These are phyloP conservation scores for Microsporum ferrugineum DNA, from an alignment of 2,329 filamentous ascomycete genomes.

Conservation along the genomic window DNA sequence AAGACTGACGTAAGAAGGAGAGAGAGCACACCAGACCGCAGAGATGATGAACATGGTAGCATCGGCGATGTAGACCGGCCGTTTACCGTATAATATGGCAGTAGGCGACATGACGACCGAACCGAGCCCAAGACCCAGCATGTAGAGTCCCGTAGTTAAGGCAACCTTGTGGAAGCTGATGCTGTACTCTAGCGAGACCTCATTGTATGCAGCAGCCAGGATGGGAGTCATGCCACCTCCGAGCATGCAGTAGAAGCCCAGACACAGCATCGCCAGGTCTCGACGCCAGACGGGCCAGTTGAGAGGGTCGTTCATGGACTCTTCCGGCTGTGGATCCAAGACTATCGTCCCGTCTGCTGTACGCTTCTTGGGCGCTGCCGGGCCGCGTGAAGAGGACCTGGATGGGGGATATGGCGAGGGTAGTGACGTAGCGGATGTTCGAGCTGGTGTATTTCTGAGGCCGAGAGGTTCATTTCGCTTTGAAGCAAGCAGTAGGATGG, in stretches of 20 bases:
- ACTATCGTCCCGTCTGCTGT: conserved; percentile 76
- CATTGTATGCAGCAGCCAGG: conserved; percentile 76
- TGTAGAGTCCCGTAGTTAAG: conserved; percentile 81
- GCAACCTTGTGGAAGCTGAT: conserved; percentile 63
- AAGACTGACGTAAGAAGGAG: conserved; percentile 67
- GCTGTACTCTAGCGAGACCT: conserved; percentile 57
- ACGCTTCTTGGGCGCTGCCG: conserved; percentile 49
- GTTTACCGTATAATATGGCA: conserved; percentile 80
- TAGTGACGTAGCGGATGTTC: conserved; percentile 46
- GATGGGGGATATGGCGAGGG: conserved; percentile 35
- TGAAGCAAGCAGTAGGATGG: conserved; percentile 49
- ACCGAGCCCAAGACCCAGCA: conserved; percentile 83
- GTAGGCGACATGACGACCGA: conserved; percentile 78
- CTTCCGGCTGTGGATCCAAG: conserved; percentile 81
- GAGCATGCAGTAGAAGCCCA: conserved; percentile 87
- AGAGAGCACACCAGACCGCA: conserved; percentile 75
- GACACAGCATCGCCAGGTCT: conserved; percentile 64
- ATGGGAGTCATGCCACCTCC: conserved; percentile 88
- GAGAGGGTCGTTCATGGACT: conserved; percentile 77
- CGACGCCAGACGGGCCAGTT: conserved; percentile 81
- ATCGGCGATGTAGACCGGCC: conserved; percentile 74
- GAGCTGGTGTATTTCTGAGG: conserved; percentile 50
- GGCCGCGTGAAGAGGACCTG: conserved; percentile 28
- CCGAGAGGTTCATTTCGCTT: conserved; percentile 53
- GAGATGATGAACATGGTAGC: conserved; percentile 66